Evolutionary conservation across 495 filamentous ascomycete genomes (phyloP).

Genomic region (Penicillium roqueforti): DNA sequence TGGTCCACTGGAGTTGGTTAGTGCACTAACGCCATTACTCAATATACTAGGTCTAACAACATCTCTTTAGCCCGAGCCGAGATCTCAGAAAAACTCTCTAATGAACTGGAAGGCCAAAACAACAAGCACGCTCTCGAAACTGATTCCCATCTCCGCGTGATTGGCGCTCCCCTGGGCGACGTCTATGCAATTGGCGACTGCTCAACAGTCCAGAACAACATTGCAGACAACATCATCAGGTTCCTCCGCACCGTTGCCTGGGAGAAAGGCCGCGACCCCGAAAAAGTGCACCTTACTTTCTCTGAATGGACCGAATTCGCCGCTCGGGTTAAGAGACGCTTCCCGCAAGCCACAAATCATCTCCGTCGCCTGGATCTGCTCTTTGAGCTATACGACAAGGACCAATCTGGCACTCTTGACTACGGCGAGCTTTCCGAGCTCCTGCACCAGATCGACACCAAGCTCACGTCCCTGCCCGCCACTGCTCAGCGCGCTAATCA

Average conservation of each 20-base stretch:
- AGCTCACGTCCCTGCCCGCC: slow-evolving; percentile 79
- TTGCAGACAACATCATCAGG: slow-evolving; percentile 77
- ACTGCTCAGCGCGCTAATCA: slow-evolving; percentile 98
- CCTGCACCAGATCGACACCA: slow-evolving; percentile 83
- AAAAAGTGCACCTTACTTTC: slow-evolving; percentile 78
- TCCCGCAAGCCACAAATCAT: slow-evolving; percentile 90
- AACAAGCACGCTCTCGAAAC: slow-evolving; percentile 94
- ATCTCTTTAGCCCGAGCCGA: slow-evolving; percentile 64
- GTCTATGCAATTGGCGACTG: slow-evolving; percentile 99
- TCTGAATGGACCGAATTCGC: slow-evolving; percentile 84
- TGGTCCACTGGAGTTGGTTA: slow-evolving; percentile 91
- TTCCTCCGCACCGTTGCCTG: slow-evolving; percentile 89
- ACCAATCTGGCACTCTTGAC: slow-evolving; percentile 87
- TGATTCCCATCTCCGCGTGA: slow-evolving; percentile 87
- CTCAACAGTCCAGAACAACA: slow-evolving; percentile 92
- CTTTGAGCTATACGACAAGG: slow-evolving; percentile 87
- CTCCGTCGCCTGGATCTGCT: slow-evolving; percentile 82
- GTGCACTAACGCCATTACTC: slow-evolving; percentile 10
- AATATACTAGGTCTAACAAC: neutral
- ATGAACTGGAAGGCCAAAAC: slow-evolving; percentile 70
- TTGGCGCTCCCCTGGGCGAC: slow-evolving; percentile 87
- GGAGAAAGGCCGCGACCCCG: slow-evolving; percentile 85
- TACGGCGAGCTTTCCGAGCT: slow-evolving; percentile 88
- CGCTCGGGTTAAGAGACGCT: slow-evolving; percentile 74
- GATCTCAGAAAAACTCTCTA: slow-evolving; percentile 68